Evolutionary conservation across 2,329 filamentous ascomycete genomes (phyloP).

Genomic region (Corinectria fuckeliana): DNA sequence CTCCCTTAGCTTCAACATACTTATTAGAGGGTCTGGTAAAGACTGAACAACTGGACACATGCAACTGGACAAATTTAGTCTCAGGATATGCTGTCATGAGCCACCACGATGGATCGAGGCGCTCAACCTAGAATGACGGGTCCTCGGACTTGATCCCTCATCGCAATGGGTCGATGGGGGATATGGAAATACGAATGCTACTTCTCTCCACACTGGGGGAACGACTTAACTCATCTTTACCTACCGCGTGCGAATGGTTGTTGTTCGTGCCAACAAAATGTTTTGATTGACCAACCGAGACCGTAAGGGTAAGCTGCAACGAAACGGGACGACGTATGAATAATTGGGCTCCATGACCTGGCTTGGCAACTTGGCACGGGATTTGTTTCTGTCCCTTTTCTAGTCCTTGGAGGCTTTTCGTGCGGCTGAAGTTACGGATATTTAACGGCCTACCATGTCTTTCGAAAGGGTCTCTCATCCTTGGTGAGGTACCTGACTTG

Average conservation of each 20-base stretch:
- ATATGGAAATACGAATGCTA: constrained; percentile 5
- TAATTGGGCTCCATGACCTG: too few species aligned
- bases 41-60: neutral
- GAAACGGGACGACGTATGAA: neutral
- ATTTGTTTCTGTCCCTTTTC: too few species aligned
- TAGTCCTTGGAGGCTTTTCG: too few species aligned
- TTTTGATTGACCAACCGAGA: neutral
- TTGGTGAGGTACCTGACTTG: neutral
- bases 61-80: constrained; percentile 5
- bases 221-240: neutral
- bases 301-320: neutral
- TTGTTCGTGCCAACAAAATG: too few species aligned
- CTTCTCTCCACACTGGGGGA: neutral
- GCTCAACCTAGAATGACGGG: neutral
- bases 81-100: constrained; percentile 2
- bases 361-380: too few species aligned
- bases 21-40: constrained; percentile 1
- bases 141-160: neutral
- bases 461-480: neutral
- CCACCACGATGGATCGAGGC: neutral
- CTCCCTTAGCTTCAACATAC: neutral
- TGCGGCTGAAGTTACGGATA: too few species aligned
- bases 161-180: neutral
- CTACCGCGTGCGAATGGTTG: too few species aligned
- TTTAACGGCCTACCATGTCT: neutral